Conservation (phyloP, 2,329 filamentous ascomycete species). For the Ascosphaera aggregata region DNA sequence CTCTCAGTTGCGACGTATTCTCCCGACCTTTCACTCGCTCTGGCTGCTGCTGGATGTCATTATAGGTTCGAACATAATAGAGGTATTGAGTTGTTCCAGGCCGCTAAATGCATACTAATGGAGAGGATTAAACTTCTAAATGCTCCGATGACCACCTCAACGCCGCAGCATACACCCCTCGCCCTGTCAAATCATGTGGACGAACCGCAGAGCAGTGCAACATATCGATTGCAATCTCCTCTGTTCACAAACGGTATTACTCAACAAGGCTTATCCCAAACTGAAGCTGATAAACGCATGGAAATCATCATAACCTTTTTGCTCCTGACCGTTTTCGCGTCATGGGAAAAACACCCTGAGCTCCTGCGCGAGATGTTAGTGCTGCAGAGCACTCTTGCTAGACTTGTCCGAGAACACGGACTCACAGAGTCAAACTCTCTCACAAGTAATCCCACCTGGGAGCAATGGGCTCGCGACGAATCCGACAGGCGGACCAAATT, state of each 20-base stretch:
- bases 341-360: conserved; percentile 34
- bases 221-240: too few species aligned
- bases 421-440: conserved; percentile 14
- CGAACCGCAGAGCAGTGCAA: conserved; percentile 20
- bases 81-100: conserved; percentile 33
- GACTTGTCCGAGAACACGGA: conserved; percentile 30
- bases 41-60: conserved; percentile 27
- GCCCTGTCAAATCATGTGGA: conserved; percentile 20
- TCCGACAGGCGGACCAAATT: conserved; percentile 30
- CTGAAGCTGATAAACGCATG: conserved; percentile 24
- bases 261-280: conserved; percentile 18
- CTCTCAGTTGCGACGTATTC: conserved; percentile 21
- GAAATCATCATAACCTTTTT: conserved; percentile 27
- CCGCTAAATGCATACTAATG: conserved; percentile 29
- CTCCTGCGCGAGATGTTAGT: conserved; percentile 33
- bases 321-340: conserved; percentile 33
- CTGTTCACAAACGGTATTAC: too few species aligned
- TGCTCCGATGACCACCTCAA: conserved; percentile 15
- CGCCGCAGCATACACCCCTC: conserved; percentile 14
- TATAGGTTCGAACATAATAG: conserved; percentile 25
- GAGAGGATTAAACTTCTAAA: conserved; percentile 28
- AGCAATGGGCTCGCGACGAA: conserved; percentile 30
- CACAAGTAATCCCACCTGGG: conserved; percentile 25
- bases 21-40: conserved; percentile 26
- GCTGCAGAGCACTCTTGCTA: conserved; percentile 31